Evolutionary conservation across 164 flowering plant species (phyloP), one percentile per base, ranked within the genome.

Genomic region (Paratinospora sagittata): DNA sequence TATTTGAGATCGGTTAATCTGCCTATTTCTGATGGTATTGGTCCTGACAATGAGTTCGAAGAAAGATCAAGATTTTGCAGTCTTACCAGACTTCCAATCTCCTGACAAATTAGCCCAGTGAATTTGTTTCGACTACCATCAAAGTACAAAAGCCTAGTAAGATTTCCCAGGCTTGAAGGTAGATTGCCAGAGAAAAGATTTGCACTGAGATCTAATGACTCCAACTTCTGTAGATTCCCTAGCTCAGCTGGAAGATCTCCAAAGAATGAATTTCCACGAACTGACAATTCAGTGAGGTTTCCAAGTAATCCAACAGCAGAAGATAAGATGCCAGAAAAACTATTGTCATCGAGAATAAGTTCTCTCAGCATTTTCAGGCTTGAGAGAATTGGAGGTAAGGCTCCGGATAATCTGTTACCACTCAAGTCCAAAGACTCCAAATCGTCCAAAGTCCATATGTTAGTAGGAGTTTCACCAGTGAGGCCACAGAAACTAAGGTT

Each of bases 341-440:
- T 74, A 65, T 86, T 88, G 67, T 74, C 74, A 70, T 86, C 89
- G 49, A 88, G 83, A 66, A 86, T 75, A 13, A 88, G 78, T 69
- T 66, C 72, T 76, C 77, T 80, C 37, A 88, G 83, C 73, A 61
- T 37, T 69, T 76, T 80, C 71, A 88, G 78, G 58, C 80, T 81
- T 14, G 85, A 77, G 14, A 85, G 27, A 3, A 61, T 58, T 1
- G 74, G 67, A 73, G 87, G 83, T 30, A 88, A 75, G 21, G 49
- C 27, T 23, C 91, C 91, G 65, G 71, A 61, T 60, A 88, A 70
- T 27, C 62, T 66, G 74, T 88, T 88, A 37, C 69, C 60, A 70
- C 89, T 84, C 68, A 88, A 61, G 74, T 88, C 89, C 26, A 88
- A 71, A 39, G 72, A 70, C 74, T 85, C 83, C 61, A 88, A 67